phyloP scores from a whole-genome alignment of 345 rosid genomes.

The Boechera divaricarpa region DNA sequence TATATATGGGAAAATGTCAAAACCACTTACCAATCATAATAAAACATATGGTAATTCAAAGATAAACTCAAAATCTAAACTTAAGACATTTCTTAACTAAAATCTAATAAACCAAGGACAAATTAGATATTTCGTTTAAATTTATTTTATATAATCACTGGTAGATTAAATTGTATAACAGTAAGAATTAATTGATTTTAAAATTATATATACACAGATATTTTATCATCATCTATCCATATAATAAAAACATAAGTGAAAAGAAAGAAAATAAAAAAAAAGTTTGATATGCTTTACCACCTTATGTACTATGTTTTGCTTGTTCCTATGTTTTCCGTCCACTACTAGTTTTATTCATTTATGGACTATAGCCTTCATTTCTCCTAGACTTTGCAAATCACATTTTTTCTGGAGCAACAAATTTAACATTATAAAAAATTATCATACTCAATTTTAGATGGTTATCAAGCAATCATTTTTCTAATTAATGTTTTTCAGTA shows the following conservation, averaged over 20 bases:
- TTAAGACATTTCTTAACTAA: neutral
- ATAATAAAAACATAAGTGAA: neutral
- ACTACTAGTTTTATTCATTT: neutral
- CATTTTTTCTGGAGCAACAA: neutral
- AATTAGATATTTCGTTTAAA: neutral
- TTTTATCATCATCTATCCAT: neutral
- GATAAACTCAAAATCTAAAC: neutral
- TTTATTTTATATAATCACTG: neutral
- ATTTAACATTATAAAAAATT: neutral
- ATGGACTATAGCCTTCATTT: neutral
- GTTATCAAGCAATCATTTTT: neutral
- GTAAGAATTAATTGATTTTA: neutral
- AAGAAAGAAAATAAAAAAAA: neutral
- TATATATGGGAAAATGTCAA: neutral
- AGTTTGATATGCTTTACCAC: neutral
- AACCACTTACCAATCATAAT: neutral
- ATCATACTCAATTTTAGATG: neutral
- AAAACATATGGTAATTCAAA: neutral
- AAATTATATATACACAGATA: neutral
- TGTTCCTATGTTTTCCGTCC: neutral
- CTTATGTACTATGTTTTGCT: neutral
- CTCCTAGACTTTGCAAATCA: neutral
- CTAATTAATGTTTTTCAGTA: neutral
- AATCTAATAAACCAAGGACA: neutral
- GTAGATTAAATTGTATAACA: neutral